phyloP scores from a whole-genome alignment of 2,329 filamentous ascomycete genomes.

The Penicillium nordicum region DNA sequence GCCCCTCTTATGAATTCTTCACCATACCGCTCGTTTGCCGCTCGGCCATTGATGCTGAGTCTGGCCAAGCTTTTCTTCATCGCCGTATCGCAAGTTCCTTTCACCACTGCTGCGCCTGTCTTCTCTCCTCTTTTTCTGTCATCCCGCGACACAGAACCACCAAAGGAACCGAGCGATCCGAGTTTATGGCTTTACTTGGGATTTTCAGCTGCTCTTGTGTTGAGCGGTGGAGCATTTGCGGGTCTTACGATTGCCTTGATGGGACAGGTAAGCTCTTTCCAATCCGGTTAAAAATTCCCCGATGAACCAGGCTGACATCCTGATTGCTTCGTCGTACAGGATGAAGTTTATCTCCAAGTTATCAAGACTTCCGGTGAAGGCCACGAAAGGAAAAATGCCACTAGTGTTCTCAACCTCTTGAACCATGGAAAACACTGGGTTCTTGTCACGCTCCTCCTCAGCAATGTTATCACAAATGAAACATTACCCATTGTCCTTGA shows the following conservation, averaged over 20 bases:
- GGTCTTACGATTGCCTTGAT: constrained; percentile 71
- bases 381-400: constrained; percentile 80
- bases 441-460: constrained; percentile 84
- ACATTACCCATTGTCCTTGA: constrained; percentile 93
- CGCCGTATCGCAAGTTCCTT: constrained; percentile 36
- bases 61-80: constrained; percentile 43
- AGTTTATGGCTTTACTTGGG: constrained; percentile 77
- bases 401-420: constrained; percentile 73
- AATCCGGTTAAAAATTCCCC: constrained; percentile 25
- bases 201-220: constrained; percentile 74
- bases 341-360: constrained; percentile 96
- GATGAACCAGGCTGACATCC: neutral
- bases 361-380: constrained; percentile 81
- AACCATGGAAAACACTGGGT: constrained; percentile 97
- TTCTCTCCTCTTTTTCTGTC: constrained; percentile 17
- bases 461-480: constrained; percentile 98
- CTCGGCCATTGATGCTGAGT: constrained; percentile 40
- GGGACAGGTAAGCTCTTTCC: constrained; percentile 48
- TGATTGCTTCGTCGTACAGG: constrained; percentile 48
- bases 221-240: constrained; percentile 89
- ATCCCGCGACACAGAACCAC: constrained; percentile 37
- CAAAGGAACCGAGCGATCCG: constrained; percentile 56
- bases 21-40: constrained; percentile 32
- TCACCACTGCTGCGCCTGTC: constrained; percentile 39
- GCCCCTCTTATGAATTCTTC: constrained; percentile 25